phyloP scores from a whole-genome alignment of 1,284 basidiomycete genomes.

The Cystobasidium slooffiae region DNA sequence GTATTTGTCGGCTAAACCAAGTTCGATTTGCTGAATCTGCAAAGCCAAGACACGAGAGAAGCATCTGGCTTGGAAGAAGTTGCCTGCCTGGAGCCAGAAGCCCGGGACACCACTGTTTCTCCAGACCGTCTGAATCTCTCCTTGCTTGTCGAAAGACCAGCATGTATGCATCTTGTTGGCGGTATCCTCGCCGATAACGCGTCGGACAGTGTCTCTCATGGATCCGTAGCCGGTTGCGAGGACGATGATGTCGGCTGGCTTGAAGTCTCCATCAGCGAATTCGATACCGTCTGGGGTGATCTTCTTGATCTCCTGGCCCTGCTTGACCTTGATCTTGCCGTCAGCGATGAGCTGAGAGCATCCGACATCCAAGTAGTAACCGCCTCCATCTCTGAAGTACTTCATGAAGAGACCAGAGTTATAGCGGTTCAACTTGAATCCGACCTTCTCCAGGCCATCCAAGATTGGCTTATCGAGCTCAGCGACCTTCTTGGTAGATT shows the following conservation, averaged over 20 bases:
- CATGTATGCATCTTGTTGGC: slow-evolving; percentile 61
- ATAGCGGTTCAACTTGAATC: slow-evolving; percentile 57
- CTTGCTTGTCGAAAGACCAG: slow-evolving; percentile 67
- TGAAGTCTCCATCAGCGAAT: slow-evolving; percentile 56
- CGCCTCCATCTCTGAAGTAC: slow-evolving; percentile 54
- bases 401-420: slow-evolving; percentile 45
- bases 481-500: slow-evolving; percentile 51
- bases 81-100: slow-evolving; percentile 65
- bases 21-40: slow-evolving; percentile 51
- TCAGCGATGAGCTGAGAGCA: slow-evolving; percentile 54
- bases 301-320: slow-evolving; percentile 54
- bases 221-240: slow-evolving; percentile 51
- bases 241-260: slow-evolving; percentile 55
- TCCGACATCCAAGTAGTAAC: slow-evolving; percentile 55
- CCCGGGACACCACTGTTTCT: slow-evolving; percentile 63
- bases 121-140: slow-evolving; percentile 64
- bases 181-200: slow-evolving; percentile 63
- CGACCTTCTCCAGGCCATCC: slow-evolving; percentile 57
- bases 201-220: slow-evolving; percentile 58
- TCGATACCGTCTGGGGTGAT: slow-evolving; percentile 53
- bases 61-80: slow-evolving; percentile 51
- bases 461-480: slow-evolving; percentile 57
- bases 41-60: slow-evolving; percentile 47
- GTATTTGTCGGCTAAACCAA: slow-evolving; percentile 47
- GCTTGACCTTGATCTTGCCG: slow-evolving; percentile 57